phyloP scores from a whole-genome alignment of 1,284 basidiomycete species.

The Irpex sp. region DNA sequence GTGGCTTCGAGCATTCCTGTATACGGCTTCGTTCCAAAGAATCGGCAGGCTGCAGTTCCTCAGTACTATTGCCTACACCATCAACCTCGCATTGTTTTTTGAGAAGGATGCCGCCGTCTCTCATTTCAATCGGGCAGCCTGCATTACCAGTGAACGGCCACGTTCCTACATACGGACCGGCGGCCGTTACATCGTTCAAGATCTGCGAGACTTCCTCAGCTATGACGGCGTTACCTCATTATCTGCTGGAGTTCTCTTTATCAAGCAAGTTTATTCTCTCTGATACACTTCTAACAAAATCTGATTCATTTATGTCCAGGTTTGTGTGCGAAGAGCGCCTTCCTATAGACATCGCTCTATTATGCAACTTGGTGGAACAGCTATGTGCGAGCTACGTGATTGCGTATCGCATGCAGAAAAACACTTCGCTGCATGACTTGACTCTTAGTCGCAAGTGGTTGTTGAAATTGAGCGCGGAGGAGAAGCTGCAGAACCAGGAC shows the following conservation, averaged over 20 bases:
- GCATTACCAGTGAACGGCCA: slow-evolving; percentile 12
- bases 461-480: slow-evolving; percentile 18
- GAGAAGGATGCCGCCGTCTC: slow-evolving; percentile 7
- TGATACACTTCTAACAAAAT: neutral
- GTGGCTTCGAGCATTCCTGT: slow-evolving; percentile 39
- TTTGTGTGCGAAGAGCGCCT: slow-evolving; percentile 34
- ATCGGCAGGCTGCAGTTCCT: slow-evolving; percentile 12
- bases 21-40: slow-evolving; percentile 14
- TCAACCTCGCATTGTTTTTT: slow-evolving; percentile 22
- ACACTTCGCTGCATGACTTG: slow-evolving; percentile 34
- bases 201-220: slow-evolving; percentile 26
- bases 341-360: slow-evolving; percentile 35
- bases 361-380: slow-evolving; percentile 46
- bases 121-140: slow-evolving; percentile 16
- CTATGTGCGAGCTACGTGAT: slow-evolving; percentile 37
- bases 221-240: slow-evolving; percentile 23
- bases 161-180: slow-evolving; percentile 8
- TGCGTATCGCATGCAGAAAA: slow-evolving; percentile 22
- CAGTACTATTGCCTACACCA: slow-evolving; percentile 18
- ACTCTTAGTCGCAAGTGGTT: slow-evolving; percentile 50
- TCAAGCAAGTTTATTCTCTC: slow-evolving; percentile 16
- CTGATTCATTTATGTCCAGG: slow-evolving; percentile 24
- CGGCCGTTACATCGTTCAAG: slow-evolving; percentile 31
- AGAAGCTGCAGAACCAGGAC: neutral
- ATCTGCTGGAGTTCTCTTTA: slow-evolving; percentile 26